Evolutionary conservation across 2,329 filamentous ascomycete species (phyloP), one percentile per base, ranked within the genome.

Genomic region (Onygenales sp.): DNA sequence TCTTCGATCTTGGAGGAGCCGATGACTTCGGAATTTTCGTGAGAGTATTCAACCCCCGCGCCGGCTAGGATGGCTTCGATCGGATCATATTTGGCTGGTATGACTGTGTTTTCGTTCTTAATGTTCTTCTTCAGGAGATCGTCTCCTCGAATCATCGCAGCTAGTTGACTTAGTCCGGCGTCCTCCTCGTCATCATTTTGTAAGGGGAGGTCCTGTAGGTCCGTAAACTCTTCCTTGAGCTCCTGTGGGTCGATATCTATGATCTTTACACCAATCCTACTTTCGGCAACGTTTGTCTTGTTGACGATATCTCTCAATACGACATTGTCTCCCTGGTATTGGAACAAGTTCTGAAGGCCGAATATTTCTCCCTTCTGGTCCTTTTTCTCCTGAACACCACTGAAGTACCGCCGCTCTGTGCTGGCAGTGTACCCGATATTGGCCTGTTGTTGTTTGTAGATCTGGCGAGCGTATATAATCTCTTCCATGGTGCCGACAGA

Each of bases 401-500:
- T 90, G 74, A 98, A 98, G 69, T 98, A 98, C 1, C 93, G 83
- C 3, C 93, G 84, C 69, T 98, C 93, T 5, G 85, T 86, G 0
- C 89, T 94, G 0, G 93, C 93, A 36, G 85, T 94, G 69, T 98
- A 97, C 0, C 89, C 93, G 55, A 98, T 97, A 64, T 96, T 97
- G 31, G 93, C 92, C 72, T 97, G 93, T 64, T 98, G 93, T 66
- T 98, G 93, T 69, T 98, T 98, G 78, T 98, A 98, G 41, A 98
- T 93, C 64, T 98, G 93, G 6, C 93, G 81, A 0, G 92, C 93
- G 63, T 98, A 98, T 7, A 97, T 89, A 52, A 96, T 93, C 69
- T 98, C 93, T 66, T 98, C 93, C 13, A 98, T 89, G 0, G 93
- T 97, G 0, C 93, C 93, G 1, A 88, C 84, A 2, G 87, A 92